Conservation (phyloP, 352 stramenopile species). For the Globisporangium takayamanum region DNA sequence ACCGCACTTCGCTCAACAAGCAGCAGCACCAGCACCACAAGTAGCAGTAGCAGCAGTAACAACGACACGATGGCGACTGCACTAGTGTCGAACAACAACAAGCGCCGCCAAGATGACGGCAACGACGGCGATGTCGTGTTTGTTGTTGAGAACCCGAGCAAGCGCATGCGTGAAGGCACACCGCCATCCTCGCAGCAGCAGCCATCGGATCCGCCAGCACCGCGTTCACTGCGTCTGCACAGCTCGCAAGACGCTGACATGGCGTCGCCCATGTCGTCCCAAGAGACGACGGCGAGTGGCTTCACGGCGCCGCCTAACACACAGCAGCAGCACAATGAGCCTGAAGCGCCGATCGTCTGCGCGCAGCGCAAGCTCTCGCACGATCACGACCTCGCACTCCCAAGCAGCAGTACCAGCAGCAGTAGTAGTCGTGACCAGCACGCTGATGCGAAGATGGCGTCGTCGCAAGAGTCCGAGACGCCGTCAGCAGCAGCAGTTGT, state of each 20-base stretch:
- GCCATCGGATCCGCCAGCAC: neutral
- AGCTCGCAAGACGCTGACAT: constrained; percentile 11
- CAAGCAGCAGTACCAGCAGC: neutral
- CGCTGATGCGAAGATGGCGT: neutral
- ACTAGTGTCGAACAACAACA: constrained; percentile 1
- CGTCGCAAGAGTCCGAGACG: no score
- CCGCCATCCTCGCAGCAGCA: neutral
- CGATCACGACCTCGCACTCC: neutral
- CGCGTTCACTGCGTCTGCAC: constrained; percentile 6
- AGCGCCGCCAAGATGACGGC: neutral
- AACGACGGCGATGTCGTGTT: neutral
- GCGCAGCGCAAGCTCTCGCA: constrained; percentile 7
- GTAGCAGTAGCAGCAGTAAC: neutral
- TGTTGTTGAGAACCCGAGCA: constrained; percentile 8
- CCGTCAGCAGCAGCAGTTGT: neutral
- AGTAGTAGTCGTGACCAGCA: neutral
- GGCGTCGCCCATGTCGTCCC: neutral
- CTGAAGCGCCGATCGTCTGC: constrained; percentile 2
- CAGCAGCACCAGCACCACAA: neutral
- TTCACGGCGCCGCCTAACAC: neutral
- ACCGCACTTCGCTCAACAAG: neutral
- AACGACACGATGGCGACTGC: neutral
- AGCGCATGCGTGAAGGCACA: constrained; percentile 2
- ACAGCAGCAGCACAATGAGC: neutral
- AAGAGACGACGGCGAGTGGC: neutral